phyloP scores from a whole-genome alignment of 306 rosid genomes.

The Lupinus albus region DNA sequence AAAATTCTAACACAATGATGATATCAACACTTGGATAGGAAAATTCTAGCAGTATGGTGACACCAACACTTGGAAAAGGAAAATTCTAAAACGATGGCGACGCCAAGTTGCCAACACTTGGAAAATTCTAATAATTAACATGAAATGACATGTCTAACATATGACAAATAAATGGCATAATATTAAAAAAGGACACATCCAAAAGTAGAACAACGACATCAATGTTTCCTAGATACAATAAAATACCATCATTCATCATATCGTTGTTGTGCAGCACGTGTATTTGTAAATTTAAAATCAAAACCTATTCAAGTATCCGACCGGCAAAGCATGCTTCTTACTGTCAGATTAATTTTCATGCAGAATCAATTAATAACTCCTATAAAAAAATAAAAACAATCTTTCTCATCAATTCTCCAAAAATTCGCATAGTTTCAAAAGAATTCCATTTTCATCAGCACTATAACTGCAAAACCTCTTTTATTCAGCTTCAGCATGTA shows the following conservation, averaged over 20 bases:
- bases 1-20: background rate
- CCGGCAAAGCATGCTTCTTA: background rate
- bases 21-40: background rate
- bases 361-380: background rate
- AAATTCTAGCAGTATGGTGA: too few relatives aligned
- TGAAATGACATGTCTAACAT: background rate
- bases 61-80: too few relatives aligned
- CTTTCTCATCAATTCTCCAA: background rate
- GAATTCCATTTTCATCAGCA: background rate
- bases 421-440: background rate
- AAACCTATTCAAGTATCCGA: background rate
- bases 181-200: background rate
- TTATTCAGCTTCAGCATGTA: conserved; percentile 18
- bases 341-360: conserved; percentile 8
- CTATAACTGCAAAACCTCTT: conserved; percentile 5
- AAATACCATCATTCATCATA: background rate
- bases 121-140: background rate
- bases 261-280: background rate
- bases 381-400: background rate
- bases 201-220: background rate
- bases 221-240: background rate
- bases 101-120: background rate
- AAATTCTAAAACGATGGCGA: background rate
- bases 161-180: too few relatives aligned
- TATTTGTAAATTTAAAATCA: too few relatives aligned